Percentiles rank a stretch among this genome's conserved stretches.
These are phyloP conservation scores for Eucalyptus regnans DNA, from an alignment of 345 rosid genomes.

Conservation along the genomic window DNA sequence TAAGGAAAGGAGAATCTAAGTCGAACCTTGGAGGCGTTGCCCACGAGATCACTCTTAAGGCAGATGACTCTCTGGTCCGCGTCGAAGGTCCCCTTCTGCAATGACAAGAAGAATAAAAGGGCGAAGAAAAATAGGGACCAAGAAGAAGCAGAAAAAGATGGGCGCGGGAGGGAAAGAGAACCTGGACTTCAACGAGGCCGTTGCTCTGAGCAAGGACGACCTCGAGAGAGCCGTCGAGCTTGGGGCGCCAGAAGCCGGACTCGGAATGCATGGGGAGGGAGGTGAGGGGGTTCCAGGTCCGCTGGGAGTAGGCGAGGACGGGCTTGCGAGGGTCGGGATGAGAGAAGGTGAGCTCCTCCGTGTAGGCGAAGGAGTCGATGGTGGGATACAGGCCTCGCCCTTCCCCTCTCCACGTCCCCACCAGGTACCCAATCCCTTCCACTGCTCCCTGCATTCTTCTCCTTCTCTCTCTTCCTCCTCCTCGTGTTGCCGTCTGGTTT, in stretches of 20 bases:
- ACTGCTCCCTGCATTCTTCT: conserved; percentile 33
- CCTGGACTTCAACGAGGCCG: conserved; percentile 68
- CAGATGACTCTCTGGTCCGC: conserved; percentile 28
- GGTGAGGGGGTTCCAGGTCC: conserved; percentile 52
- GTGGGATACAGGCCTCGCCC: conserved; percentile 66
- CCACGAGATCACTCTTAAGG: conserved; percentile 59
- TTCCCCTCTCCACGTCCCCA: conserved; percentile 75
- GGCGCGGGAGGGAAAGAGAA: neutral
- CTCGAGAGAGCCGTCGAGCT: conserved; percentile 55
- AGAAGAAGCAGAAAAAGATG: neutral
- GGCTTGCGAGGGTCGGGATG: conserved; percentile 52
- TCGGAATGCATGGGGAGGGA: conserved; percentile 80
- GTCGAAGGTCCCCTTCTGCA: conserved; percentile 39
- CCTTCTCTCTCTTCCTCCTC: neutral
- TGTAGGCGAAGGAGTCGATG: conserved; percentile 46
- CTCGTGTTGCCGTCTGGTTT: neutral
- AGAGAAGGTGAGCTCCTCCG: conserved; percentile 57
- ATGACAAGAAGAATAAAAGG: neutral
- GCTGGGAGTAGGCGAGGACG: conserved; percentile 53
- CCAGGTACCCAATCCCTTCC: conserved; percentile 38
- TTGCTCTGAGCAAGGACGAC: conserved; percentile 72
- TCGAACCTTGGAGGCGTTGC: conserved; percentile 67
- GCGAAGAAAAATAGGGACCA: neutral
- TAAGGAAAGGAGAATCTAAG: neutral
- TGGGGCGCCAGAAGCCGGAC: conserved; percentile 65